Percentiles rank a stretch among this genome's conserved stretches.
phyloP scores from a whole-genome alignment of 345 rosid genomes.

The Cardamine chenopodiifolia region DNA sequence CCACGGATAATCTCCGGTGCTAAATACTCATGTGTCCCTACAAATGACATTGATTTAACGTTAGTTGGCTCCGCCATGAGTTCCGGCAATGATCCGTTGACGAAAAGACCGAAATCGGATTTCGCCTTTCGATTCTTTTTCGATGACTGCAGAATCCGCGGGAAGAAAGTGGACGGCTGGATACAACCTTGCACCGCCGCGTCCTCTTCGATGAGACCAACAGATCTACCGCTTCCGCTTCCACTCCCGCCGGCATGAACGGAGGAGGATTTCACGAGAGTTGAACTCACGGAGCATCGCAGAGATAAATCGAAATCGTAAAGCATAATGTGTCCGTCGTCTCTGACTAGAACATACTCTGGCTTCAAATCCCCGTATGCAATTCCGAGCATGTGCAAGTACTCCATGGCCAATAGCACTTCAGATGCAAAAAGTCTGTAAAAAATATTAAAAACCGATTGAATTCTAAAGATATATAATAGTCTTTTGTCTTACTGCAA shows the following conservation, averaged over 20 bases:
- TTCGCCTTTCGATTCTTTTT: conserved; percentile 85
- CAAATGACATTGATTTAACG: conserved; percentile 90
- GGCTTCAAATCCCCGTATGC: conserved; percentile 92
- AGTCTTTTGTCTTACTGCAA: neutral
- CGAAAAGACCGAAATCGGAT: conserved; percentile 70
- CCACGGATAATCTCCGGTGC: conserved; percentile 93
- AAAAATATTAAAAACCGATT: neutral
- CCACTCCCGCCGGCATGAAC: conserved; percentile 36
- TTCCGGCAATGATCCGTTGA: conserved; percentile 74
- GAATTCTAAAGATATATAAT: neutral
- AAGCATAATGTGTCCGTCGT: conserved; percentile 90
- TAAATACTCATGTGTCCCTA: conserved; percentile 89
- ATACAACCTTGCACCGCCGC: conserved; percentile 61
- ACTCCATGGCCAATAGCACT: conserved; percentile 85
- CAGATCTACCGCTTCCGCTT: conserved; percentile 31
- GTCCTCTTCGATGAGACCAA: conserved; percentile 67
- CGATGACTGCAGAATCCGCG: conserved; percentile 65
- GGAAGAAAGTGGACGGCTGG: conserved; percentile 80
- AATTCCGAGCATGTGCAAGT: conserved; percentile 91
- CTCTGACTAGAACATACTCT: conserved; percentile 83
- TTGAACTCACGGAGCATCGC: conserved; percentile 84
- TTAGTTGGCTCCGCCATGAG: conserved; percentile 94
- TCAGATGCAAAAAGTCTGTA: conserved; percentile 88
- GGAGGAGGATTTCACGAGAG: conserved; percentile 87
- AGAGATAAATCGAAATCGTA: conserved; percentile 90